Conservation (phyloP, 371 early-diverging fungal species). For the Apophysomyces sp. region DNA sequence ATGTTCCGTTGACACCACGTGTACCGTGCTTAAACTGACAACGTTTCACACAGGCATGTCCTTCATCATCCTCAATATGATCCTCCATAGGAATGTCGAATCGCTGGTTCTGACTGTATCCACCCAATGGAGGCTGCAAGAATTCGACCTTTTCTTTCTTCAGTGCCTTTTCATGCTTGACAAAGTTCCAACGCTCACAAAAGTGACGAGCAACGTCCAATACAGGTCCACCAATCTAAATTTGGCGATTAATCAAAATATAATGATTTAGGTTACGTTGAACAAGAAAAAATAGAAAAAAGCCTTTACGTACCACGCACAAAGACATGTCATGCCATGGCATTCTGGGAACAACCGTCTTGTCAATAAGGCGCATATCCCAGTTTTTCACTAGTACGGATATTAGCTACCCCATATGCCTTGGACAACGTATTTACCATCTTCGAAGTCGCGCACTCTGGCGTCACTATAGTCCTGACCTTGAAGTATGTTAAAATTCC, state of each 20-base stretch:
- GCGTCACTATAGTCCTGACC: constrained; percentile 94
- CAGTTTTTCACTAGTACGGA: constrained; percentile 52
- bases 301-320: constrained; percentile 56
- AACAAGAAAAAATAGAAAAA: background rate
- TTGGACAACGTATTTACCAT: constrained; percentile 44
- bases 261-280: background rate
- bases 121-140: constrained; percentile 51
- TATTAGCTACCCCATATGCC: background rate
- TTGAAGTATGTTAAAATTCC: constrained; percentile 7
- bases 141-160: constrained; percentile 36
- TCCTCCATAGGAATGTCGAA: constrained; percentile 26
- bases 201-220: constrained; percentile 89
- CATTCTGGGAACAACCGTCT: constrained; percentile 78
- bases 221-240: constrained; percentile 71
- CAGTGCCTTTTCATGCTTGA: constrained; percentile 57
- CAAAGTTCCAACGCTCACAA: constrained; percentile 92
- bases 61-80: constrained; percentile 7
- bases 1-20: constrained; percentile 43
- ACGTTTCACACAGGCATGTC: constrained; percentile 19
- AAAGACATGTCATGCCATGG: constrained; percentile 96
- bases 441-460: constrained; percentile 84
- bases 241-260: background rate
- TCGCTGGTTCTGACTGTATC: constrained; percentile 26
- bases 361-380: constrained; percentile 65
- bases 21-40: constrained; percentile 31